These are phyloP conservation scores for Pseudohalonectria lignicola DNA, from an alignment of 2,329 filamentous ascomycete genomes.

Conservation along the genomic window DNA sequence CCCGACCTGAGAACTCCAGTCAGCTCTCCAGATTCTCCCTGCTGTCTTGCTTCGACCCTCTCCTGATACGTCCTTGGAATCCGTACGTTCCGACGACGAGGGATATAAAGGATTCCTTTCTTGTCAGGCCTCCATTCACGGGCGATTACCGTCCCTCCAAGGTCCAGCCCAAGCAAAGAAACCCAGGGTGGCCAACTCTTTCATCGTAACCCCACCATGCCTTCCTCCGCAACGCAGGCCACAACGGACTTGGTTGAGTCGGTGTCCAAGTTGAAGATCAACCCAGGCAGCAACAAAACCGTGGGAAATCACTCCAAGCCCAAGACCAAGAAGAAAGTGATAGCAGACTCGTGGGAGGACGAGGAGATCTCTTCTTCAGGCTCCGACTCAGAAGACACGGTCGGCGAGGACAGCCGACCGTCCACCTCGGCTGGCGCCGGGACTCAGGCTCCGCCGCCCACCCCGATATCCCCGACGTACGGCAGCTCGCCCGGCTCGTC, in stretches of 20 bases:
- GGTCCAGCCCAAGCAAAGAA: too few species aligned
- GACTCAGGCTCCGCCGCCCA: conserved; percentile 49
- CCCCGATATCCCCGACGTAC: conserved; percentile 47
- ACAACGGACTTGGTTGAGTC: conserved; percentile 7
- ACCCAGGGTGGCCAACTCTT: too few species aligned
- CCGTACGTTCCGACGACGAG: too few species aligned
- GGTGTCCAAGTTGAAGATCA: conserved; percentile 18
- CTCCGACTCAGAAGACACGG: conserved; percentile 6
- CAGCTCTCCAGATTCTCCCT: too few species aligned
- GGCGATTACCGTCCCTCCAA: too few species aligned
- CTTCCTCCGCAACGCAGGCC: too few species aligned
- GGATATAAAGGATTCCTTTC: too few species aligned
- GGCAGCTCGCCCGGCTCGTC: conserved; percentile 4
- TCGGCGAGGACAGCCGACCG: conserved; percentile 14
- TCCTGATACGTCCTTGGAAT: too few species aligned
- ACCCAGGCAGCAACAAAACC: conserved; percentile 10
- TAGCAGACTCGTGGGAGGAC: conserved; percentile 71
- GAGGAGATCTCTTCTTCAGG: conserved; percentile 37
- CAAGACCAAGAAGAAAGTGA: conserved; percentile 23
- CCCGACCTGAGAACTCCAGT: too few species aligned
- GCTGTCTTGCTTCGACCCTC: too few species aligned
- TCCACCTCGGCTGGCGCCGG: conserved; percentile 15
- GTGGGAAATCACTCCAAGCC: conserved; percentile 5
- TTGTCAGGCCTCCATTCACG: too few species aligned
- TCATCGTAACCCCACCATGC: too few species aligned